Evolutionary conservation across 345 rosid species (phyloP).

Genomic region (Mallotus nudiflorus): DNA sequence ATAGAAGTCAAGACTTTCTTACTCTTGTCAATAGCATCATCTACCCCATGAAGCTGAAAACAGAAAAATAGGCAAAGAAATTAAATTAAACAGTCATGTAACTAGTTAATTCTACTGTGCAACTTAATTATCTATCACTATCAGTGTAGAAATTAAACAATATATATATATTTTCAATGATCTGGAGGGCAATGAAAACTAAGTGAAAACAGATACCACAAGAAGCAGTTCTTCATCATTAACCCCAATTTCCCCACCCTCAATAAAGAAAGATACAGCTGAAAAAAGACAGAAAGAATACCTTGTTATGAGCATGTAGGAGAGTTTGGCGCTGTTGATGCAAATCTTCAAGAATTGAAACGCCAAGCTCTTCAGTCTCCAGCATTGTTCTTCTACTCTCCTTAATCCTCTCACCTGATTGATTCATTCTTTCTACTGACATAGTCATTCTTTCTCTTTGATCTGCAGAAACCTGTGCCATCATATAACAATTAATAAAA

Average conservation of each 20-base stretch:
- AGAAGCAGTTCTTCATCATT: too few relatives aligned
- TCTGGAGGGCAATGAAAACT: not conserved
- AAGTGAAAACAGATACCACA: not conserved
- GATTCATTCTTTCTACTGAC: constrained; percentile 71
- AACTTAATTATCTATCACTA: too few relatives aligned
- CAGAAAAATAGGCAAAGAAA: not conserved
- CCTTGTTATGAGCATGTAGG: constrained; percentile 71
- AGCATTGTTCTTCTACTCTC: constrained; percentile 87
- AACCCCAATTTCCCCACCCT: too few relatives aligned
- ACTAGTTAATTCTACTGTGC: not conserved
- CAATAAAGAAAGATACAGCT: not conserved
- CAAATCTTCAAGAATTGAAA: constrained; percentile 92
- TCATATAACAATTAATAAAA: constrained; percentile 13
- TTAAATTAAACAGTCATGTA: not conserved
- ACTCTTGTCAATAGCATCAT: constrained; percentile 40
- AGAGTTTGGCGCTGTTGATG: constrained; percentile 89
- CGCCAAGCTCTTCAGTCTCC: constrained; percentile 97
- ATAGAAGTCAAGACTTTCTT: constrained; percentile 33
- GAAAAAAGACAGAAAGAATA: constrained; percentile 21
- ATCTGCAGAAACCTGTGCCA: constrained; percentile 56
- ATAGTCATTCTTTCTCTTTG: constrained; percentile 78
- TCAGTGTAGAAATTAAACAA: too few relatives aligned
- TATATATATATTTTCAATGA: too few relatives aligned
- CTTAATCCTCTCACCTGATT: constrained; percentile 68
- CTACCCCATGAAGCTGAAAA: constrained; percentile 38